Evolutionary conservation across 106 monocot genomes (phyloP).

Genomic region (Iris macrosiphon): DNA sequence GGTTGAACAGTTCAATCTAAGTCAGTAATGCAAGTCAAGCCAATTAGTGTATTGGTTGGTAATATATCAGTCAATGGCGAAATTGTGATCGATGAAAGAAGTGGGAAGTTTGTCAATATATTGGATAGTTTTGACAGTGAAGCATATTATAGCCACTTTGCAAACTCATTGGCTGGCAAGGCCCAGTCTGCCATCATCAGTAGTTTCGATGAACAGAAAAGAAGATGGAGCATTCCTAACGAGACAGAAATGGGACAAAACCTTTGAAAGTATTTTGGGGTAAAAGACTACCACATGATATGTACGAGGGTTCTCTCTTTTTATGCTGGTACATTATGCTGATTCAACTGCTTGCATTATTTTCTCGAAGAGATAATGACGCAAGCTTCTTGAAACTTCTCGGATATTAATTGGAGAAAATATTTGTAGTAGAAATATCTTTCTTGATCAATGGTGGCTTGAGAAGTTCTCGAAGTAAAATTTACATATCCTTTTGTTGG

Average conservation of each 20-base stretch:
- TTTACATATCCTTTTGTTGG: too few relatives aligned
- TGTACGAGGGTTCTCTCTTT: too few relatives aligned
- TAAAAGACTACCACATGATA: too few relatives aligned
- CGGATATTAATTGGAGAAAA: too few relatives aligned
- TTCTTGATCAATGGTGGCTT: too few relatives aligned
- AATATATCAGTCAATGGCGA: slow-evolving; percentile 37
- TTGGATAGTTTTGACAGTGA: slow-evolving; percentile 33
- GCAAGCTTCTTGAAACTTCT: too few relatives aligned
- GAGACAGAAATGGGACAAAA: background rate
- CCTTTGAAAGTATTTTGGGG: background rate
- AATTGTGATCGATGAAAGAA: slow-evolving; percentile 4
- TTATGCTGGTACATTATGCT: too few relatives aligned
- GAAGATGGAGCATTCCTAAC: slow-evolving; percentile 39
- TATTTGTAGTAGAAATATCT: too few relatives aligned
- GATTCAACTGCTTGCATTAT: too few relatives aligned
- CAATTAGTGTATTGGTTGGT: slow-evolving; percentile 18
- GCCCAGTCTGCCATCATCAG: slow-evolving; percentile 56
- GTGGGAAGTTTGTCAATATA: slow-evolving; percentile 40
- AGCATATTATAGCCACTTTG: slow-evolving; percentile 42
- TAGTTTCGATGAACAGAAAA: slow-evolving; percentile 70
- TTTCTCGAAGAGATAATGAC: too few relatives aligned
- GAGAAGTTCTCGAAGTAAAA: too few relatives aligned
- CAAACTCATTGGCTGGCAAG: slow-evolving; percentile 30
- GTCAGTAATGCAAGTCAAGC: slow-evolving; percentile 11
- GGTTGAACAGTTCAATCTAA: slow-evolving; percentile 28